These are phyloP conservation scores for Kodamaea lidongshanica DNA, from an alignment of 805 yeast species.

Conservation along the genomic window DNA sequence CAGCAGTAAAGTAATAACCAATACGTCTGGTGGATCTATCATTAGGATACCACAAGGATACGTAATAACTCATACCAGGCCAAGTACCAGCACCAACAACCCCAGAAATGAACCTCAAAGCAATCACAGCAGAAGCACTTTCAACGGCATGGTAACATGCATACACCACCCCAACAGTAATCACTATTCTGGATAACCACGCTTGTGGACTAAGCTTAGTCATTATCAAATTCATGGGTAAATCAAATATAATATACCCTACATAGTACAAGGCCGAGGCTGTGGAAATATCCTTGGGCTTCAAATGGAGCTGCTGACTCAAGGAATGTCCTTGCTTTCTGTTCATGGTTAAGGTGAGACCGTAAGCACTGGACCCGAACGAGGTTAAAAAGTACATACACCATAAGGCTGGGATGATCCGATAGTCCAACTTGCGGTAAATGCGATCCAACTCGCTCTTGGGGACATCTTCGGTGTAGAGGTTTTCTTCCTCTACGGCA, in stretches of 20 bases:
- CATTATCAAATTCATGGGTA: constrained; percentile 84
- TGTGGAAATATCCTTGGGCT: constrained; percentile 54
- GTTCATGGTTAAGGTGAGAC: constrained; percentile 78
- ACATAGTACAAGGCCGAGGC: constrained; percentile 81
- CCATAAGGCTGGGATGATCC: constrained; percentile 84
- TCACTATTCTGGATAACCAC: constrained; percentile 75
- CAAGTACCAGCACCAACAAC: constrained; percentile 80
- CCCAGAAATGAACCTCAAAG: constrained; percentile 67
- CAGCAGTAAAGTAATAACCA: constrained; percentile 88
- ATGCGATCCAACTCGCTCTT: constrained; percentile 45
- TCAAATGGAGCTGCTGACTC: constrained; percentile 43
- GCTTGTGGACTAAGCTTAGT: constrained; percentile 78
- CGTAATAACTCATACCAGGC: constrained; percentile 85
- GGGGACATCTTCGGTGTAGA: too few species aligned
- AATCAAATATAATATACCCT: constrained; percentile 77
- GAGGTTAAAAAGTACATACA: constrained; percentile 70
- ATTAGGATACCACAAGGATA: constrained; percentile 80
- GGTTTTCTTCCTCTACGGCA: neutral
- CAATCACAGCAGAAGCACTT: constrained; percentile 58
- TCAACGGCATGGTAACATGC: constrained; percentile 61
- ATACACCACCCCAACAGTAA: constrained; percentile 72
- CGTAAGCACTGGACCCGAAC: constrained; percentile 72
- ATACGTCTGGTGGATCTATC: constrained; percentile 70
- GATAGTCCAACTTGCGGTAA: constrained; percentile 56
- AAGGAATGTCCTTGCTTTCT: constrained; percentile 54